A percentile compares a stretch with the other conserved stretches of the same genome.
Evolutionary conservation across 306 rosid genomes (phyloP).

Genomic region (Malus orientalis): DNA sequence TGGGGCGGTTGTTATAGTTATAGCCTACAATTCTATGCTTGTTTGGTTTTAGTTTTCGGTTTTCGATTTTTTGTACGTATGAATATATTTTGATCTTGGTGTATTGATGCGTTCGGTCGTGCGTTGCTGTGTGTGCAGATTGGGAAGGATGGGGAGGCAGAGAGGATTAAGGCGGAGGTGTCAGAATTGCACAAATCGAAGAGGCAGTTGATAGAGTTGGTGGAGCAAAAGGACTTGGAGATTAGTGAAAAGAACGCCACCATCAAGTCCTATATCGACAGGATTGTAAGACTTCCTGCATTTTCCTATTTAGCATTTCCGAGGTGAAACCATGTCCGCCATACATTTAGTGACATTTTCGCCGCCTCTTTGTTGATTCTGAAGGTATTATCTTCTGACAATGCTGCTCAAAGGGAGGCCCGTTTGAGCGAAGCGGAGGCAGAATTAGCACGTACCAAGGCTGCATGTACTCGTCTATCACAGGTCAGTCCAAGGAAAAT

Average conservation of each 20-base stretch:
- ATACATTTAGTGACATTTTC: slow-evolving; percentile 1
- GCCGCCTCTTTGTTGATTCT: slow-evolving; percentile 5
- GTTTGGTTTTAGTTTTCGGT: not conserved
- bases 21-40: not conserved
- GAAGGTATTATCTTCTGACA: slow-evolving; percentile 56
- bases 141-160: slow-evolving; percentile 79
- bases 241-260: slow-evolving; percentile 71
- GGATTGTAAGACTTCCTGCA: slow-evolving; percentile 54
- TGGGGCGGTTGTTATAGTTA: not conserved
- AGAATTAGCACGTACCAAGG: slow-evolving; percentile 53
- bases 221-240: slow-evolving; percentile 61
- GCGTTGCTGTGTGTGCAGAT: slow-evolving; percentile 34
- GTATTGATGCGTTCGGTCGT: not conserved
- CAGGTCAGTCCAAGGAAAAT: slow-evolving; percentile 35
- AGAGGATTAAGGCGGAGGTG: slow-evolving; percentile 65
- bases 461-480: slow-evolving; percentile 55
- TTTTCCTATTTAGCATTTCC: not conserved
- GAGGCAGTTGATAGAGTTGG: slow-evolving; percentile 68
- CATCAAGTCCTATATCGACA: slow-evolving; percentile 74
- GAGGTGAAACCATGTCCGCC: not conserved
- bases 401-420: slow-evolving; percentile 71
- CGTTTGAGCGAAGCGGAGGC: slow-evolving; percentile 64
- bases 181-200: slow-evolving; percentile 73
- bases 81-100: not conserved
- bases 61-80: not conserved